A percentile compares a stretch with the other conserved stretches of the same genome.
Evolutionary conservation across 192 early-diverging fungal species (phyloP).

Genomic region (Backusella tarrabulga): DNA sequence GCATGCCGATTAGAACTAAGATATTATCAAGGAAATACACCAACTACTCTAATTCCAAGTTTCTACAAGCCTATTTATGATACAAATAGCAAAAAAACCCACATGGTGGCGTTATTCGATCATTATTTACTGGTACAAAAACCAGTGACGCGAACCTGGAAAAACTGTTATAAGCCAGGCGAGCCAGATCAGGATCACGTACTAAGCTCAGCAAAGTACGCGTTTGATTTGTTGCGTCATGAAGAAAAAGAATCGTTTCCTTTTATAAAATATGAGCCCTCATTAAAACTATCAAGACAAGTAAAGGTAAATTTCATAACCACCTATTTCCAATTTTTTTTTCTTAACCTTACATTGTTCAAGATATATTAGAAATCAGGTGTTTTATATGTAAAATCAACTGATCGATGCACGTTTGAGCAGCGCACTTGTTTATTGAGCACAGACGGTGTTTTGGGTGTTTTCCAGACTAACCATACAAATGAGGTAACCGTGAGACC

Average conservation of each 20-base stretch:
- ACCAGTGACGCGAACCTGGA: background rate
- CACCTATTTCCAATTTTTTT: background rate
- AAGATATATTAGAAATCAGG: background rate
- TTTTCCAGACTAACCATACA: background rate
- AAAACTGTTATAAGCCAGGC: background rate
- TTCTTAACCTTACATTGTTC: background rate
- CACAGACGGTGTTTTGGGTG: conserved; percentile 6
- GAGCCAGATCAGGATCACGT: background rate
- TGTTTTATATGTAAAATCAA: background rate
- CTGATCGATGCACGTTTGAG: background rate
- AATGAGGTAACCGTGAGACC: background rate
- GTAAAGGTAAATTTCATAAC: background rate
- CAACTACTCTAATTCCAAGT: background rate
- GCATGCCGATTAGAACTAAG: background rate
- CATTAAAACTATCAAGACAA: background rate
- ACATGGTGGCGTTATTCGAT: background rate
- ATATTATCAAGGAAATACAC: background rate
- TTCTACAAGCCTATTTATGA: background rate
- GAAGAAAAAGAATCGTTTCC: background rate
- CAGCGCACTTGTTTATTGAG: background rate
- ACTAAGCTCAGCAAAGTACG: background rate
- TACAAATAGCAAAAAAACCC: background rate
- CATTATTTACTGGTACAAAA: background rate
- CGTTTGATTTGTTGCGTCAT: background rate
- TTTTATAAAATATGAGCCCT: background rate